Evolutionary conservation across 2,329 filamentous ascomycete genomes (phyloP).

Genomic region (Cytospora paraplurivora): DNA sequence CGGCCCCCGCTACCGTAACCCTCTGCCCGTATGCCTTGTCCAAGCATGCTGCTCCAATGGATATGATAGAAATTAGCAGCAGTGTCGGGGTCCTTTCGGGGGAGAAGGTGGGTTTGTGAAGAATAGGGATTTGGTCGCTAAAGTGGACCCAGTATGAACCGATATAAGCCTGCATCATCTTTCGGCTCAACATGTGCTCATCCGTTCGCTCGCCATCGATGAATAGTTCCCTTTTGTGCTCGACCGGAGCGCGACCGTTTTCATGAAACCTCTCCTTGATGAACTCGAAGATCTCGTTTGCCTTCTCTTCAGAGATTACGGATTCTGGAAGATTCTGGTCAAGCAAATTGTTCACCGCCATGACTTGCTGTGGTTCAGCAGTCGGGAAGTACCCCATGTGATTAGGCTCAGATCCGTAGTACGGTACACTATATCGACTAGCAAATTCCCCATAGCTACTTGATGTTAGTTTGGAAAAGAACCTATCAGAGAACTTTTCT

Average conservation of each 20-base stretch:
- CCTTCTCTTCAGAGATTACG: conserved; percentile 83
- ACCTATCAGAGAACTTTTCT: neutral
- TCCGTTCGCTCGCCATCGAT: conserved; percentile 75
- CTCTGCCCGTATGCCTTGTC: conserved; percentile 78
- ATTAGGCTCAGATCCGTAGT: conserved; percentile 50
- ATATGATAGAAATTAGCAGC: conserved; percentile 84
- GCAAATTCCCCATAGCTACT: conserved; percentile 55
- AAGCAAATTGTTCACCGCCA: conserved; percentile 85
- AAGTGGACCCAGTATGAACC: conserved; percentile 94
- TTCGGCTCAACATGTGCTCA: conserved; percentile 73
- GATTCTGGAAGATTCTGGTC: conserved; percentile 80
- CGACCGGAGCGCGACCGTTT: conserved; percentile 70
- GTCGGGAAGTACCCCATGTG: conserved; percentile 59
- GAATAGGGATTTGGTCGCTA: conserved; percentile 88
- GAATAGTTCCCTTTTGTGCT: conserved; percentile 74
- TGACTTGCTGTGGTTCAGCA: conserved; percentile 70
- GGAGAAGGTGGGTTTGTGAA: conserved; percentile 92
- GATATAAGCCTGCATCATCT: conserved; percentile 96
- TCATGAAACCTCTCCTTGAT: conserved; percentile 83
- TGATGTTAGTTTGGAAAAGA: conserved; percentile 32
- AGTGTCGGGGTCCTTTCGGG: conserved; percentile 84
- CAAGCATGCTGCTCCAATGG: conserved; percentile 86
- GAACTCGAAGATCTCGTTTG: conserved; percentile 78
- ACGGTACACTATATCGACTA: conserved; percentile 52
- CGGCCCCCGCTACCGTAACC: conserved; percentile 73